Percentiles rank a stretch among this genome's conserved stretches.
These are phyloP conservation scores for Delitschia confertaspora DNA, from an alignment of 495 filamentous ascomycete species.

Conservation along the genomic window DNA sequence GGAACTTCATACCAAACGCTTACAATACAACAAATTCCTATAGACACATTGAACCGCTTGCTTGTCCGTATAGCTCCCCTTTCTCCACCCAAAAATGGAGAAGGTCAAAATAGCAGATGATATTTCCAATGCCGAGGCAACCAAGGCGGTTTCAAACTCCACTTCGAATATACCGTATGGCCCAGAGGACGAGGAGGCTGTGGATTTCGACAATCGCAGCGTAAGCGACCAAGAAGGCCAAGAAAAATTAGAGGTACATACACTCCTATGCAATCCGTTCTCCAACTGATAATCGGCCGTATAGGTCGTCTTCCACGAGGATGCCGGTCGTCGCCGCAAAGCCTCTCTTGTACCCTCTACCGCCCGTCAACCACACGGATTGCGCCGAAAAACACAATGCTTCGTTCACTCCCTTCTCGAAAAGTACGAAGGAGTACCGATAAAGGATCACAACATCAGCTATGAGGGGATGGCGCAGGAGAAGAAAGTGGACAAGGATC, in stretches of 20 bases:
- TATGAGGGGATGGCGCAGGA: conserved; percentile 25
- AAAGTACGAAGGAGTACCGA: conserved; percentile 33
- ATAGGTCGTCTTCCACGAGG: conserved; percentile 66
- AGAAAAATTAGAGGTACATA: conserved; percentile 25
- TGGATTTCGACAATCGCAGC: conserved; percentile 8
- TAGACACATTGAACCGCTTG: too few species aligned
- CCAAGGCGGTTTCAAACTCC: too few species aligned
- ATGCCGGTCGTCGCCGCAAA: conserved; percentile 69
- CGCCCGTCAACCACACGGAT: conserved; percentile 32
- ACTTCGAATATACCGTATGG: too few species aligned
- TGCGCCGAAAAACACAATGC: conserved; percentile 56
- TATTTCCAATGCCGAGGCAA: too few species aligned
- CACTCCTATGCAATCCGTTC: background rate
- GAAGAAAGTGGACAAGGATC: conserved; percentile 35
- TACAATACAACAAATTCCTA: too few species aligned
- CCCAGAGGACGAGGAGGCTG: too few species aligned
- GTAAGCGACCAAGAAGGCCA: conserved; percentile 21
- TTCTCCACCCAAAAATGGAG: too few species aligned
- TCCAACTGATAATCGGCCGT: background rate
- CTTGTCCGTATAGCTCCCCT: too few species aligned
- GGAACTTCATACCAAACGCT: too few species aligned
- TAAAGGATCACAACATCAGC: conserved; percentile 16
- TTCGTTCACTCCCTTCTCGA: conserved; percentile 73
- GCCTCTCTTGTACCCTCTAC: conserved; percentile 68
- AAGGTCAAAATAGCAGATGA: too few species aligned